Evolutionary conservation across 2,329 filamentous ascomycete species (phyloP).

Genomic region (Cadophora sp.): DNA sequence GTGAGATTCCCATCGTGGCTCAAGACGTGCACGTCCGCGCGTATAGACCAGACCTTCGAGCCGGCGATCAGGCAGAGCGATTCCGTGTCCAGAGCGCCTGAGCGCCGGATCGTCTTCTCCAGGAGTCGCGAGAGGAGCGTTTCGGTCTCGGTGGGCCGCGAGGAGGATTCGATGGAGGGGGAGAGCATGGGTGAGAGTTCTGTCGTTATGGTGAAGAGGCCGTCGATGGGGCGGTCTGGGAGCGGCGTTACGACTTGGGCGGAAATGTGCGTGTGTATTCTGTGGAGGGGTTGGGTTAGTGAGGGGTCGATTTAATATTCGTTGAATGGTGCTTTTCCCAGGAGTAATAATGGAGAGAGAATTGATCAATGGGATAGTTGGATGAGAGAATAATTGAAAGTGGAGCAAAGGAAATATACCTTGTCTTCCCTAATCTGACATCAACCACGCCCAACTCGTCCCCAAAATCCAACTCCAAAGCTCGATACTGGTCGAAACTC

Average conservation of each 20-base stretch:
- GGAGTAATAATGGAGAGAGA: neutral
- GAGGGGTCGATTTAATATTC: conserved; percentile 2
- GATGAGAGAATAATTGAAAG: conserved; percentile 3
- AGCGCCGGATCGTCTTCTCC: conserved; percentile 93
- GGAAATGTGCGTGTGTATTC: conserved; percentile 83
- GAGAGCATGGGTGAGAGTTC: conserved; percentile 94
- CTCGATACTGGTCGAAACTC: conserved; percentile 78
- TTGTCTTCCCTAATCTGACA: conserved; percentile 87
- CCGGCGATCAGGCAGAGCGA: conserved; percentile 93
- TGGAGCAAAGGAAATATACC: conserved; percentile 58
- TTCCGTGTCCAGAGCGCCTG: conserved; percentile 91
- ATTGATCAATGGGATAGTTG: neutral
- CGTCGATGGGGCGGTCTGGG: conserved; percentile 90
- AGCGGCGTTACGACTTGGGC: conserved; percentile 88
- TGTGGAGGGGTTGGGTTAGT: conserved; percentile 46
- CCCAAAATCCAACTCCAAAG: conserved; percentile 80
- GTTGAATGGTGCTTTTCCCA: neutral
- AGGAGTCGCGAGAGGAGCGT: conserved; percentile 85
- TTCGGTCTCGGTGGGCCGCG: conserved; percentile 83
- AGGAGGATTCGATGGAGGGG: conserved; percentile 85
- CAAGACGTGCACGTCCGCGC: conserved; percentile 90
- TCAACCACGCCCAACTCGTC: conserved; percentile 92
- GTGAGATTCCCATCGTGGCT: conserved; percentile 90
- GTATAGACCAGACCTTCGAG: conserved; percentile 88
- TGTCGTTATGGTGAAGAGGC: conserved; percentile 89